These are phyloP conservation scores for Leucaena leucocephala DNA, from an alignment of 306 rosid species.

Conservation along the genomic window DNA sequence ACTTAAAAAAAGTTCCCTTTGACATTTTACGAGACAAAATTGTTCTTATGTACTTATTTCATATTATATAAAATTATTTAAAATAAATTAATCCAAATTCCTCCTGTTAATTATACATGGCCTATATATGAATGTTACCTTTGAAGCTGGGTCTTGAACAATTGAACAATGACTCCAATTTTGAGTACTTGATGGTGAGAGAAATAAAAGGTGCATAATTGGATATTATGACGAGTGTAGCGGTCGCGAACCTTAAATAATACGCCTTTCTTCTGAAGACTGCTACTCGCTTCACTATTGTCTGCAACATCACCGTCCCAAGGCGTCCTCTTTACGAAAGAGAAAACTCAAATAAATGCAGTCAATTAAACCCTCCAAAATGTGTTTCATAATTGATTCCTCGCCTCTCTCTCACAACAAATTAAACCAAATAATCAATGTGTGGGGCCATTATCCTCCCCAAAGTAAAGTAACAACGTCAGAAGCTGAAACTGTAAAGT, in stretches of 20 bases:
- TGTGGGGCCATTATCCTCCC: constrained; percentile 25
- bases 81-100: too few relatives aligned
- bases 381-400: too few relatives aligned
- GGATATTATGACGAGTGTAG: neutral
- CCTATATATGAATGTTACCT: too few relatives aligned
- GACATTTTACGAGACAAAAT: too few relatives aligned
- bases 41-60: too few relatives aligned
- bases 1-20: too few relatives aligned
- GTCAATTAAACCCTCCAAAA: neutral
- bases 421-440: constrained; percentile 31
- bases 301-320: constrained; percentile 26
- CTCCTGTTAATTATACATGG: too few relatives aligned
- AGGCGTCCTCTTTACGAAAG: constrained; percentile 41
- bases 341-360: neutral
- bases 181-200: neutral
- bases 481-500: constrained; percentile 25
- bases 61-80: too few relatives aligned
- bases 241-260: constrained; percentile 14
- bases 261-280: neutral
- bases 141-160: too few relatives aligned
- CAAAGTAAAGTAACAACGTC: constrained; percentile 36
- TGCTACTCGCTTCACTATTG: constrained; percentile 15
- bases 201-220: constrained; percentile 25
- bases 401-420: constrained; percentile 15
- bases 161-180: too few relatives aligned